Conservation (phyloP, 768 basidiomycete species). For the Podaxis mareebaensis region DNA sequence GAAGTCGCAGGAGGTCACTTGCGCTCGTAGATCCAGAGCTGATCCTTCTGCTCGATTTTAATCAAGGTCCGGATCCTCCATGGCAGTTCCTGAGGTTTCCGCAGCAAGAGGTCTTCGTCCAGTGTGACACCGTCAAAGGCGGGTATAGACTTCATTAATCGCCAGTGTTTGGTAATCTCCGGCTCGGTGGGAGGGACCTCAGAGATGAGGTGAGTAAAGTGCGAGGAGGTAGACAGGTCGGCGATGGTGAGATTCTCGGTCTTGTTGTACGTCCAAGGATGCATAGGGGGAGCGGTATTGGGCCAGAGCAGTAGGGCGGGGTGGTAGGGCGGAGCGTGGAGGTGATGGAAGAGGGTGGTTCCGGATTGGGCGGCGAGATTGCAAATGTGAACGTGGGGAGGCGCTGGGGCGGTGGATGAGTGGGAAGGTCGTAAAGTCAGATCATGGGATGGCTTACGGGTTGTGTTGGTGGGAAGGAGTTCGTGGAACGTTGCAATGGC, state of each 20-base stretch:
- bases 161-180: conserved; percentile 37
- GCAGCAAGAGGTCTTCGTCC: conserved; percentile 3
- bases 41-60: conserved; percentile 14
- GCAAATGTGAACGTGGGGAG: conserved; percentile 69
- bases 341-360: conserved; percentile 83
- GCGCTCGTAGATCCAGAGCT: conserved; percentile 24
- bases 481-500: conserved; percentile 68
- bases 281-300: conserved; percentile 13
- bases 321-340: conserved; percentile 57
- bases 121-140: conserved; percentile 38
- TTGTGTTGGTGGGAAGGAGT: conserved; percentile 33
- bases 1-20: neutral
- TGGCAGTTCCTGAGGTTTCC: neutral
- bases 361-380: conserved; percentile 90
- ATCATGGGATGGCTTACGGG: conserved; percentile 16
- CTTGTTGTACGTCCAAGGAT: conserved; percentile 77
- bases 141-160: conserved; percentile 39
- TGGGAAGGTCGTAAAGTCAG: neutral
- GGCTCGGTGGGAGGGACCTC: conserved; percentile 39
- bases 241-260: conserved; percentile 60
- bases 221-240: conserved; percentile 35
- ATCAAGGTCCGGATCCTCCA: conserved; percentile 10
- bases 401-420: conserved; percentile 7
- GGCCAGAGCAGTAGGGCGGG: conserved; percentile 18
- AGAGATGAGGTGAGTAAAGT: conserved; percentile 65